Evolutionary conservation across 768 basidiomycete species (phyloP).

Genomic region (Tylopilus rubrobrunneus): DNA sequence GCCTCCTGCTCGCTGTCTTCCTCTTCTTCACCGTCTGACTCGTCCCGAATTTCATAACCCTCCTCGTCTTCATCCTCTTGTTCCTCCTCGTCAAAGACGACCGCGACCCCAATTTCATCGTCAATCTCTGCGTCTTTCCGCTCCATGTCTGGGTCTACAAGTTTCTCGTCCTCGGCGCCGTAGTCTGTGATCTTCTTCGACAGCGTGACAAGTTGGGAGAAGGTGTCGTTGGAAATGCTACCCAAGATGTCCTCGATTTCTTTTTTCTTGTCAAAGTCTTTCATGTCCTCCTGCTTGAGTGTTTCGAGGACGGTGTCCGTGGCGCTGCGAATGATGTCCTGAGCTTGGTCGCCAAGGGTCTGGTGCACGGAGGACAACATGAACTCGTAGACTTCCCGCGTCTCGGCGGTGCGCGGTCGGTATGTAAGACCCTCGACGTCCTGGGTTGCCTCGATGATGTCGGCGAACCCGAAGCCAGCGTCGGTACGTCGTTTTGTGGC

Average conservation of each 20-base stretch:
- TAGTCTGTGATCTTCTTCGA: slow-evolving; percentile 98
- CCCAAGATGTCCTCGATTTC: slow-evolving; percentile 81
- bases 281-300: slow-evolving; percentile 82
- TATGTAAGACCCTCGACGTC: slow-evolving; percentile 92
- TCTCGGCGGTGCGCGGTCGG: slow-evolving; percentile 90
- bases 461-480: slow-evolving; percentile 71
- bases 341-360: slow-evolving; percentile 88
- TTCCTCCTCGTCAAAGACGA: slow-evolving; percentile 97
- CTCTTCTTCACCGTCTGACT: slow-evolving; percentile 70
- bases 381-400: slow-evolving; percentile 90
- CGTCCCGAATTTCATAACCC: slow-evolving; percentile 81
- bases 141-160: slow-evolving; percentile 77
- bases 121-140: slow-evolving; percentile 87
- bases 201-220: slow-evolving; percentile 77
- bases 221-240: slow-evolving; percentile 62
- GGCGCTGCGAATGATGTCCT: slow-evolving; percentile 92
- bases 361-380: slow-evolving; percentile 81
- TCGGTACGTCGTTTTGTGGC: slow-evolving; percentile 57
- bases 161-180: slow-evolving; percentile 77
- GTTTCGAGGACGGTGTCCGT: slow-evolving; percentile 89
- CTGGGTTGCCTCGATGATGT: slow-evolving; percentile 92
- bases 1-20: slow-evolving; percentile 41
- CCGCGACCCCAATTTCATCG: slow-evolving; percentile 95
- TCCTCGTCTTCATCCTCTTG: slow-evolving; percentile 91
- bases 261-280: slow-evolving; percentile 97